Conservation (phyloP, 1,284 basidiomycete genomes). For the Hemileia vastatrix region DNA sequence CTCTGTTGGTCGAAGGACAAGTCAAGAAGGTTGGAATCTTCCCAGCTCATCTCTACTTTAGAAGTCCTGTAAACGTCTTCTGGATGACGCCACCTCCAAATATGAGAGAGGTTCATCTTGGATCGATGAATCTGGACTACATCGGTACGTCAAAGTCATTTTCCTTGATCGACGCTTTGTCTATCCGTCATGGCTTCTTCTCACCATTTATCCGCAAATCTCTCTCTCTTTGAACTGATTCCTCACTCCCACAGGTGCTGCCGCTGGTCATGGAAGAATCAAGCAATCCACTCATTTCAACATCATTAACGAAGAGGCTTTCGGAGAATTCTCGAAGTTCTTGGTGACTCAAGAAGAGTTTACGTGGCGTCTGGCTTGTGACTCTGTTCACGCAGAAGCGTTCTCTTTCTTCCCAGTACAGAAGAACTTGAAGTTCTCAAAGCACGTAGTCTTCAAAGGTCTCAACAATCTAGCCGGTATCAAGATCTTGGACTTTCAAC, state of each 20-base stretch:
- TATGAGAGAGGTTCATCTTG: slow-evolving; percentile 39
- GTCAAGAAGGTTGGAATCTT: slow-evolving; percentile 45
- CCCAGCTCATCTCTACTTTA: slow-evolving; percentile 44
- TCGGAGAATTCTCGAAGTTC: slow-evolving; percentile 41
- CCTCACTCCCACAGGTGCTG: slow-evolving; percentile 29
- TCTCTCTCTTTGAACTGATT: slow-evolving; percentile 23
- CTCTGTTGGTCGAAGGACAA: slow-evolving; percentile 40
- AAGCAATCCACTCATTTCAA: slow-evolving; percentile 44
- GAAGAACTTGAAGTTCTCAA: slow-evolving; percentile 56
- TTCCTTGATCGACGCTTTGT: no score
- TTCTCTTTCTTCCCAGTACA: slow-evolving; percentile 57
- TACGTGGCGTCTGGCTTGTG: slow-evolving; percentile 59
- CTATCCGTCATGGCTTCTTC: no score
- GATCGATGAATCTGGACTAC: slow-evolving; percentile 34
- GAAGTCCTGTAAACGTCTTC: slow-evolving; percentile 40
- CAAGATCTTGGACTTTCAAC: slow-evolving; percentile 55
- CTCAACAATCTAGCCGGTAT: slow-evolving; percentile 60
- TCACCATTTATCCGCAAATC: not conserved
- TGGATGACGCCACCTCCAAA: slow-evolving; percentile 40
- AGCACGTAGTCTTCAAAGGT: slow-evolving; percentile 52
- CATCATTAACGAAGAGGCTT: slow-evolving; percentile 39
- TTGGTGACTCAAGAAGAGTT: slow-evolving; percentile 62
- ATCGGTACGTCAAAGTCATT: slow-evolving; percentile 21
- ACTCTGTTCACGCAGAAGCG: slow-evolving; percentile 58
- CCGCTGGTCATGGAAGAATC: slow-evolving; percentile 43